Evolutionary conservation across 2,329 filamentous ascomycete genomes (phyloP), one percentile per base, ranked within the genome.

Genomic region (Stromatinia cepivora): DNA sequence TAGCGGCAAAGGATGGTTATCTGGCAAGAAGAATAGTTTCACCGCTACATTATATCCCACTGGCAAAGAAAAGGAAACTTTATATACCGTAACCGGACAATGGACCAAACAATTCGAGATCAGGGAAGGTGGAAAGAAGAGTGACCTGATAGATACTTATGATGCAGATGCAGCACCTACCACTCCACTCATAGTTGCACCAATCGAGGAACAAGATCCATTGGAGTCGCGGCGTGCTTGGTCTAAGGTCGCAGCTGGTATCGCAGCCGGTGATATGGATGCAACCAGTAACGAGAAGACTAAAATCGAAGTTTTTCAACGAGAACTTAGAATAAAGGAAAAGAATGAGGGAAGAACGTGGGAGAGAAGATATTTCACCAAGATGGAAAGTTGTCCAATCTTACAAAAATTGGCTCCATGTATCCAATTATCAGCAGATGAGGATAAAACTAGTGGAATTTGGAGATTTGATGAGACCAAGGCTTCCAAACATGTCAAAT

Each of bases 1-100:
- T 83, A 91, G 88, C 71, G 94, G 94, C 76, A 94, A 93, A 79
- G 94, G 94, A 70, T 99, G 94, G 94, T 81, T 99, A 13, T 93
- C 91, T 58, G 95, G 94, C 74, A 97, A 97, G 85, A 97, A 97
- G 84, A 98, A 98, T 82, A 91, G 86, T 69, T 93, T 98, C 79
- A 88, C 84, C 17, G 94, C 93, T 20, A 84, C 84, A 34, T 79
- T 98, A 69, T 93, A 91, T 81, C 85, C 83, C 22, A 88, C 92
- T 80, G 81, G 88, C 82, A 83, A 84, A 71, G 92, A 90, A 80
- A 91, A 90, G 81, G 90, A 92, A 66, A 85, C 88, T 71, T 83
- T 90, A 62, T 97, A 94, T 84, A 92, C 89, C n/a, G 85, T 90
- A 52, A 89, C 93, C 42, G 95, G 95, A 34, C 92, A 96, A 79